Conservation (phyloP, 345 rosid species). For the Salix brachista region DNA sequence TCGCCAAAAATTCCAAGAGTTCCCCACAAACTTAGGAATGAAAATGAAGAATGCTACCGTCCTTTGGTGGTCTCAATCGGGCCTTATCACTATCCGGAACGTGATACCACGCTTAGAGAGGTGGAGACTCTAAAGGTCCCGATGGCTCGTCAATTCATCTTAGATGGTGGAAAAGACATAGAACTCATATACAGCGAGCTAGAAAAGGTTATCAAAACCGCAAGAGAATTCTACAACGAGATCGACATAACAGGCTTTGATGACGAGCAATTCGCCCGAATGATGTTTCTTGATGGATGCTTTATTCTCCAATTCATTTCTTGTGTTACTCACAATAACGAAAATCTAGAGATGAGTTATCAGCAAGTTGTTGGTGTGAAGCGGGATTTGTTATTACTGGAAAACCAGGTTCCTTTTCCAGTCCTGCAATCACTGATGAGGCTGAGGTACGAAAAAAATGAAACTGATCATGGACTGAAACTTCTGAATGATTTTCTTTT, state of each 20-base stretch:
- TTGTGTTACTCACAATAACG: no score
- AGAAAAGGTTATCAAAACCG: no score
- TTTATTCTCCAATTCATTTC: neutral
- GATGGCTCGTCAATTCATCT: neutral
- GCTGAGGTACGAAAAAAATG: neutral
- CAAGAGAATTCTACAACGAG: neutral
- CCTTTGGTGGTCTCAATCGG: neutral
- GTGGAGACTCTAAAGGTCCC: neutral
- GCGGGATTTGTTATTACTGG: slow-evolving; percentile 26
- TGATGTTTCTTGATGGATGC: neutral
- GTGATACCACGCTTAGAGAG: neutral
- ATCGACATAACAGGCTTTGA: rapidly evolving
- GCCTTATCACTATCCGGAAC: neutral
- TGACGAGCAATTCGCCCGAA: neutral
- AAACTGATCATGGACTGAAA: no score
- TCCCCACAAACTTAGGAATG: neutral
- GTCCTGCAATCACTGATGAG: slow-evolving; percentile 12
- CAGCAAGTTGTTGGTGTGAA: neutral
- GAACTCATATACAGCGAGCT: rapidly evolving
- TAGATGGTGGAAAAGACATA: neutral
- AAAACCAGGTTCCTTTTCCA: slow-evolving; percentile 26
- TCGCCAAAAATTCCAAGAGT: neutral
- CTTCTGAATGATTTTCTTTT: no score
- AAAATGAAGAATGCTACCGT: neutral
- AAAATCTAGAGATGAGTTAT: neutral